phyloP scores from a whole-genome alignment of 225 moss, liverwort and hornwort genomes.

The Takakia lepidozioides region DNA sequence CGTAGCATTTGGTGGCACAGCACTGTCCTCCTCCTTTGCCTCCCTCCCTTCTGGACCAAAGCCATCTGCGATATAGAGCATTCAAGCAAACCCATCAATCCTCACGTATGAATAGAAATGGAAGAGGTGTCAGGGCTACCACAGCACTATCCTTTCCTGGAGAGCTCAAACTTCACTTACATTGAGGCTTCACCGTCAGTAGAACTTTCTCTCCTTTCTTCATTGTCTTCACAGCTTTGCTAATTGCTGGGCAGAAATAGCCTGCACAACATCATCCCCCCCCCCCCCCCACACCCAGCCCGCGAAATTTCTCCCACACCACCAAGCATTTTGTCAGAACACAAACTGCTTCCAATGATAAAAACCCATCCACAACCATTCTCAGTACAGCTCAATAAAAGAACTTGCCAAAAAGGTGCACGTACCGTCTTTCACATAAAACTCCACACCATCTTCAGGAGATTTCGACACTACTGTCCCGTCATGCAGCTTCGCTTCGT shows the following conservation, averaged over 20 bases:
- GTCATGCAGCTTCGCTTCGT: slow-evolving; percentile 47
- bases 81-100: too few species aligned
- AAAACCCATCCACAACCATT: too few species aligned
- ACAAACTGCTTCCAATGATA: too few species aligned
- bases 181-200: slow-evolving; percentile 84
- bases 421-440: slow-evolving; percentile 64
- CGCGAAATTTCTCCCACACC: too few species aligned
- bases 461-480: slow-evolving; percentile 46
- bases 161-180: too few species aligned
- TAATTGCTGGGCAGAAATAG: slow-evolving; percentile 56
- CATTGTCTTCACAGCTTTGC: slow-evolving; percentile 79
- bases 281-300: not conserved
- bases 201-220: slow-evolving; percentile 58
- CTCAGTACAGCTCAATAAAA: too few species aligned
- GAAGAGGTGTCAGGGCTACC: too few species aligned
- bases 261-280: slow-evolving; percentile 26
- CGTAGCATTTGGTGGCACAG: slow-evolving; percentile 63
- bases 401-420: too few species aligned
- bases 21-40: slow-evolving; percentile 26
- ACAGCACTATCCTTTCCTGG: too few species aligned
- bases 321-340: too few species aligned
- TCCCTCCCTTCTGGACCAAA: slow-evolving; percentile 70
- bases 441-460: slow-evolving; percentile 73
- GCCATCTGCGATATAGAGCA: slow-evolving; percentile 63
- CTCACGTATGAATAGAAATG: too few species aligned